Evolutionary conservation across 1,139 yeast genomes (phyloP), one percentile per base, ranked within the genome.

Genomic region (Scheffersomyces lignicola): DNA sequence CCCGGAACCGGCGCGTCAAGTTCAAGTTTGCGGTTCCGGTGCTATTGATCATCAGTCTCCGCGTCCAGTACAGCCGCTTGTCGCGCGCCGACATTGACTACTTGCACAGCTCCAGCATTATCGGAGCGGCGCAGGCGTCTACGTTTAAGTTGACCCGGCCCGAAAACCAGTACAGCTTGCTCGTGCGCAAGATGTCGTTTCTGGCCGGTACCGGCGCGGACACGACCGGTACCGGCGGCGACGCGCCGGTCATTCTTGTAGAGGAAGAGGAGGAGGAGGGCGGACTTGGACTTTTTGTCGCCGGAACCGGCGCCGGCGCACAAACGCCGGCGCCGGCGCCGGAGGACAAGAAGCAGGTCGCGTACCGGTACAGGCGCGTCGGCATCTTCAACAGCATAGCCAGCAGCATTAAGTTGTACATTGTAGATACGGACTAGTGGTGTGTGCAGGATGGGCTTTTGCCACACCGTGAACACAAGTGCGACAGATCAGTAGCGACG

Each of bases 301-400:
- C n/a, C n/a, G n/a, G n/a, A n/a, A n/a, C n/a, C n/a, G n/a, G n/a
- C n/a, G n/a, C n/a, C n/a, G n/a, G n/a, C n/a, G n/a, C n/a, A n/a
- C n/a, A n/a, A n/a, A n/a, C n/a, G n/a, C n/a, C n/a, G n/a, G n/a
- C n/a, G n/a, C n/a, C n/a, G 16, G 28, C 6, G 11, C 11, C 13
- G 6, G 28, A 24, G 14, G 28, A 24, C 14, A 24, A 24, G 14
- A 24, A 24, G 16, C 4, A 7, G 8, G 10, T 24, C 6, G 9
- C 12, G 6, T 24, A 24, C 16, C 14, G 16, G 10, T 24, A 7
- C n/a, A 24, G n/a, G 16, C 5, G 28, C 14, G 16, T 24, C 6
- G 7, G 16, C 7, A 24, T 24, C 28, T 24, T 24, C 14, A 24
- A 24, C 16, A 24, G 28, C 16, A 7, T 24, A 24, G 7, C 28